phyloP scores from a whole-genome alignment of 1,139 yeast genomes.

The Yamadazyma dendronema region DNA sequence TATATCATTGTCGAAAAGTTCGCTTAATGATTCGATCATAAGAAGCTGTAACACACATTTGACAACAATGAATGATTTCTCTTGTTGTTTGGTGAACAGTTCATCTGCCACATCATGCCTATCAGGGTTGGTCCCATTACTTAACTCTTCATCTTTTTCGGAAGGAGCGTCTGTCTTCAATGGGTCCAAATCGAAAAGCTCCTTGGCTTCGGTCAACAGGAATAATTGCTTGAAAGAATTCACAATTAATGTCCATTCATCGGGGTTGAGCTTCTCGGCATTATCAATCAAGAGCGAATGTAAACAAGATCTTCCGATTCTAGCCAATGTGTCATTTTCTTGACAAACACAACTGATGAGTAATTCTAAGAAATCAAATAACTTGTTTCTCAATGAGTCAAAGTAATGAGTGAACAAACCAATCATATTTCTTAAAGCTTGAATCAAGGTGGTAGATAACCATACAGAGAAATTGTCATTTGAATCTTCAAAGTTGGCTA shows the following conservation, averaged over 20 bases:
- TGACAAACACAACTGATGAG: conserved; percentile 89
- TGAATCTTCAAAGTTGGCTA: conserved; percentile 53
- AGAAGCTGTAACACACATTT: conserved; percentile 88
- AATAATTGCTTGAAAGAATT: conserved; percentile 67
- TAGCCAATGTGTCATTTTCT: conserved; percentile 93
- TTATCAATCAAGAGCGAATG: conserved; percentile 76
- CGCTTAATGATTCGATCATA: conserved; percentile 84
- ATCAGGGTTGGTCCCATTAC: too few relatives aligned
- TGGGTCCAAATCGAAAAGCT: conserved; percentile 74
- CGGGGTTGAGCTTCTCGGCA: conserved; percentile 55
- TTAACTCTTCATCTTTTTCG: conserved; percentile 1
- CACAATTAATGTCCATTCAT: conserved; percentile 77
- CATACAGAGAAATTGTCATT: conserved; percentile 86
- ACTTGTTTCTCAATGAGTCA: conserved; percentile 64
- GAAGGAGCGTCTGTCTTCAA: conserved; percentile 13
- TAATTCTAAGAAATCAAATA: conserved; percentile 75
- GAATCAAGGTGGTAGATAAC: conserved; percentile 94
- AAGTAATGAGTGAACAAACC: conserved; percentile 80
- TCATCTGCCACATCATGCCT: conserved; percentile 19
- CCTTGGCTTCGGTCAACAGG: conserved; percentile 80
- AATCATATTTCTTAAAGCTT: conserved; percentile 88
- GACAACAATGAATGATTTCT: conserved; percentile 80
- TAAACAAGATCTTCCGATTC: conserved; percentile 89
- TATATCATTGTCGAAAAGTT: conserved; percentile 66
- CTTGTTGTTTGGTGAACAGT: conserved; percentile 35